phyloP scores from a whole-genome alignment of 169 alveolate species.

The Eimeria nieschulzi region DNA sequence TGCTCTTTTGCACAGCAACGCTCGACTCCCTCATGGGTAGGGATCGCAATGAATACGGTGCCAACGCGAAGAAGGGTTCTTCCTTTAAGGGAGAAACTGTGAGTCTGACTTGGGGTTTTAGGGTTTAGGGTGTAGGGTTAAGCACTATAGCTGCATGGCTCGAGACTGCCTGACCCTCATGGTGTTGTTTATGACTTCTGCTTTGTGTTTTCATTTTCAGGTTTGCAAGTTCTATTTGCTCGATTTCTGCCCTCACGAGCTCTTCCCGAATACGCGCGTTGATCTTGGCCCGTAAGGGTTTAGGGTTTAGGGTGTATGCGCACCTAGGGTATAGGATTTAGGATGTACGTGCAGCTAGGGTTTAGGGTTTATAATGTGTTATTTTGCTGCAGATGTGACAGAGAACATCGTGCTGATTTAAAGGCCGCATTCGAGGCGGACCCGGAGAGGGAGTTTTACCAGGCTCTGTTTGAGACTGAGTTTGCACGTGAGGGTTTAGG shows the following conservation, averaged over 20 bases:
- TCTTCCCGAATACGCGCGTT: slow-evolving; percentile 90
- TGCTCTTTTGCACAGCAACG: slow-evolving; percentile 74
- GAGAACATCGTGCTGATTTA: slow-evolving; percentile 58
- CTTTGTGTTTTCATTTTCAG: slow-evolving; percentile 50
- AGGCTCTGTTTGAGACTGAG: slow-evolving; percentile 71
- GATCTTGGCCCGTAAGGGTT: slow-evolving; percentile 88
- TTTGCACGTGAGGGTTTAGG: slow-evolving; percentile 65
- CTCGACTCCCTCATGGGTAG: slow-evolving; percentile 86
- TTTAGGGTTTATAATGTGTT: neutral
- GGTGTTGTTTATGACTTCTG: neutral
- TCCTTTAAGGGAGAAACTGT: slow-evolving; percentile 80
- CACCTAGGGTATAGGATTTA: neutral
- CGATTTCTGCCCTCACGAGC: slow-evolving; percentile 94
- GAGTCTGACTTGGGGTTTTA: slow-evolving; percentile 12
- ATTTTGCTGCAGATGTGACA: slow-evolving; percentile 65
- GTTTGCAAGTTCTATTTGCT: slow-evolving; percentile 90
- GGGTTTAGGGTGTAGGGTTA: neutral
- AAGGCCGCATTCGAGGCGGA: slow-evolving; percentile 57
- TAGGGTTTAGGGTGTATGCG: slow-evolving; percentile 14
- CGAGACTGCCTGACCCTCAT: neutral
- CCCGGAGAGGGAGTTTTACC: slow-evolving; percentile 66
- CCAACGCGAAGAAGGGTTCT: slow-evolving; percentile 73
- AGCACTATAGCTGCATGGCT: neutral
- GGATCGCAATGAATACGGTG: slow-evolving; percentile 80
- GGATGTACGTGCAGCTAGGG: neutral